Conservation (phyloP, 805 yeast species). For the Candida tibetensis region DNA sequence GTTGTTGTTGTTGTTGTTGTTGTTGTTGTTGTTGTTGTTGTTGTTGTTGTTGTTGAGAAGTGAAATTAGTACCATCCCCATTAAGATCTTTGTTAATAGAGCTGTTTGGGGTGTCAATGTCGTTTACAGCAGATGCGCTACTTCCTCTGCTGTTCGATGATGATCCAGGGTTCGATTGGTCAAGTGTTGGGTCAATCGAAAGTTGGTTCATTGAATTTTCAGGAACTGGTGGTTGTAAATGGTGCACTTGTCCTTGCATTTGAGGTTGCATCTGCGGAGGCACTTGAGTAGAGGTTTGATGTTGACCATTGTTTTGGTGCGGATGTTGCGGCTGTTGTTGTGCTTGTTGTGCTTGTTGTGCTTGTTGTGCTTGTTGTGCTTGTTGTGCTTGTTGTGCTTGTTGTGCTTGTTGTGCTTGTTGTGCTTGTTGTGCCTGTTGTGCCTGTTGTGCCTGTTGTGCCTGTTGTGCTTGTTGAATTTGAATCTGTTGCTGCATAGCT, state of each 20-base stretch:
- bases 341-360: conserved; percentile 8
- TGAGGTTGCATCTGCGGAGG: background rate
- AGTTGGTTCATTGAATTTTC: background rate
- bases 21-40: conserved; percentile 15
- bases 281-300: conserved; percentile 9
- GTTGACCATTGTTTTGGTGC: conserved; percentile 18
- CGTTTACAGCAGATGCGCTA: background rate
- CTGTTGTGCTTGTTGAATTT: conserved; percentile 10
- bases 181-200: background rate
- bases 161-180: background rate
- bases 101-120: background rate
- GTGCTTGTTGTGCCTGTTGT: conserved; percentile 9
- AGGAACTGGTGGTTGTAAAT: background rate
- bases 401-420: conserved; percentile 17
- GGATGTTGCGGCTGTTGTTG: conserved; percentile 10
- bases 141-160: background rate
- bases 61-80: background rate
- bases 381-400: background rate
- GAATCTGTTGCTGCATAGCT: conserved; percentile 5
- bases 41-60: background rate
- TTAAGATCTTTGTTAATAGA: conserved; percentile 1
- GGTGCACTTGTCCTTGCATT: background rate
- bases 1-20: conserved; percentile 17
- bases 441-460: conserved; percentile 12
- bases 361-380: conserved; percentile 11